These are phyloP conservation scores for Plasmodium reichenowi DNA, from an alignment of 169 alveolate genomes.

Conservation along the genomic window DNA sequence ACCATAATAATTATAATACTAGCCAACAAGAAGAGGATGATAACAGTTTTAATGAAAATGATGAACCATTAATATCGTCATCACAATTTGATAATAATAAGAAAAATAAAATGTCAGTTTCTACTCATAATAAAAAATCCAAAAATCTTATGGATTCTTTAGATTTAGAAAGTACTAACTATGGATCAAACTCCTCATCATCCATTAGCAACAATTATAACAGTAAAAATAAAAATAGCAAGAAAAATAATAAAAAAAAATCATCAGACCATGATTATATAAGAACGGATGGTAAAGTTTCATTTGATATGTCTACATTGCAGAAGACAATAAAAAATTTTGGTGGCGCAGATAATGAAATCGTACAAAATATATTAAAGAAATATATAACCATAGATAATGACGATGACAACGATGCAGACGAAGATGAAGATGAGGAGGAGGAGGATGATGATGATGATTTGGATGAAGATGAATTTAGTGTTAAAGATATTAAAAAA, in stretches of 20 bases:
- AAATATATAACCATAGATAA: background rate
- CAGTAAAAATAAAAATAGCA: background rate
- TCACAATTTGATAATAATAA: background rate
- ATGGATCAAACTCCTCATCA: no score
- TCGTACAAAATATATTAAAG: slow-evolving; percentile 4
- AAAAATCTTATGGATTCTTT: no score
- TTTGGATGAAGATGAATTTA: slow-evolving; percentile 22
- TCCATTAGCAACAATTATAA: background rate
- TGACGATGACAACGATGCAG: background rate
- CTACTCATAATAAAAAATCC: no score
- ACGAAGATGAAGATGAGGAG: background rate
- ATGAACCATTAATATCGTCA: slow-evolving; percentile 4
- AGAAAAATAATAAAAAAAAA: slow-evolving; percentile 8
- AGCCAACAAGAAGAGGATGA: background rate
- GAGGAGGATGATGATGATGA: slow-evolving; percentile 19
- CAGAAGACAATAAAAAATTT: slow-evolving; percentile 15
- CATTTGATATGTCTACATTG: slow-evolving; percentile 11
- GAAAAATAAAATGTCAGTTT: no score
- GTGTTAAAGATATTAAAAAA: slow-evolving; percentile 29
- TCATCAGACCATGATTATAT: background rate
- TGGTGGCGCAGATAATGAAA: background rate
- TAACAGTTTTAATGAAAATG: background rate
- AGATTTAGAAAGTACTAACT: no score
- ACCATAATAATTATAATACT: background rate
- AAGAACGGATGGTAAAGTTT: slow-evolving; percentile 19